Conservation (phyloP, 2,329 filamentous ascomycete species). For the Blastomyces parvus region DNA sequence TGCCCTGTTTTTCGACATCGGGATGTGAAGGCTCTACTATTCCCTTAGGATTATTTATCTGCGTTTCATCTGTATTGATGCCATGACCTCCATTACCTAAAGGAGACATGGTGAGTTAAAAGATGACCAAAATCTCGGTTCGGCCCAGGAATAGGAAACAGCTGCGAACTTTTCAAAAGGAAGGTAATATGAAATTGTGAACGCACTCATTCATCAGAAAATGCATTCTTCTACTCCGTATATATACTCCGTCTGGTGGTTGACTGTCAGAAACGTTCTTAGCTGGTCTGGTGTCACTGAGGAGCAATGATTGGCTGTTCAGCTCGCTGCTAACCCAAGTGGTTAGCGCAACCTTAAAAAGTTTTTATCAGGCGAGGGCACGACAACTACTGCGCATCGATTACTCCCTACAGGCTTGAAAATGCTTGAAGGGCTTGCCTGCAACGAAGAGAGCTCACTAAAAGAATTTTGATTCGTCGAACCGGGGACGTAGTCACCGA, state of each 20-base stretch:
- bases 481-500: neutral
- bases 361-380: neutral
- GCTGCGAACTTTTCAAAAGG: neutral
- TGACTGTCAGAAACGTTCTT: neutral
- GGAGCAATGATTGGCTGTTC: neutral
- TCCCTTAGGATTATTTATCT: neutral
- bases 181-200: neutral
- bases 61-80: neutral
- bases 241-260: neutral
- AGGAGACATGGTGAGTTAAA: neutral
- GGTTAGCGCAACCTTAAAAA: neutral
- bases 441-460: neutral
- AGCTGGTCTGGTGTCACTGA: neutral
- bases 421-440: neutral
- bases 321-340: no score
- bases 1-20: conserved; percentile 3
- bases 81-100: neutral
- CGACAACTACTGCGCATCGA: no score
- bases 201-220: neutral
- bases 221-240: neutral
- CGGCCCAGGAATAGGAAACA: neutral
- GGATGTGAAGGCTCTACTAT: neutral
- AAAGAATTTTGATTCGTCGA: neutral
- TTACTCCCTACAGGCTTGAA: no score
- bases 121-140: neutral